Percentiles rank a stretch among this genome's conserved stretches.
phyloP scores from a whole-genome alignment of 805 yeast genomes.

The Priceomyces carsonii region DNA sequence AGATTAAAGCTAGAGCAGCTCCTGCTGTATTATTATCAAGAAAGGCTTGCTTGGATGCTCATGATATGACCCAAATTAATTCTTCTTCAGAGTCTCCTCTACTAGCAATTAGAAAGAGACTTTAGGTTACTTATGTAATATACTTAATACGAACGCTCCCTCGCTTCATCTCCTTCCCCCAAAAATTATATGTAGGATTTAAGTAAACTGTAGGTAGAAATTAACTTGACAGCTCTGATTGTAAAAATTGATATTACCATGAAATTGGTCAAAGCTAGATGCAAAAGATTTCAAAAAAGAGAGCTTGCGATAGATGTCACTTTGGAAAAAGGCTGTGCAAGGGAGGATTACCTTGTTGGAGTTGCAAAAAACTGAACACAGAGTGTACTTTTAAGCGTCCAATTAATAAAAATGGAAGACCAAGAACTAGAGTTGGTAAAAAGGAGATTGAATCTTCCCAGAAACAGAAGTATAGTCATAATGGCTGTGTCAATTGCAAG shows the following conservation, averaged over 20 bases:
- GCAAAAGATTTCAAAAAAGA: slow-evolving; percentile 8
- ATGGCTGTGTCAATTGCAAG: slow-evolving; percentile 21
- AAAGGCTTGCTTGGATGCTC: slow-evolving; percentile 28
- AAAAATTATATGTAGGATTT: too few relatives aligned
- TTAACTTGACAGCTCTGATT: too few relatives aligned
- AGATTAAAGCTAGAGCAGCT: slow-evolving; percentile 12
- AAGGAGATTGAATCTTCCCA: not conserved
- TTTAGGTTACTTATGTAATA: not conserved
- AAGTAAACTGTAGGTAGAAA: too few relatives aligned
- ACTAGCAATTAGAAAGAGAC: slow-evolving; percentile 12
- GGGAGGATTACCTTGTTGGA: slow-evolving; percentile 19
- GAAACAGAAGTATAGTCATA: slow-evolving; percentile 13
- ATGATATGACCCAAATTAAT: slow-evolving; percentile 17
- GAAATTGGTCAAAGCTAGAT: too few relatives aligned
- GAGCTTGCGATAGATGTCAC: slow-evolving; percentile 28
- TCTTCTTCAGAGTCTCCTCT: slow-evolving; percentile 17
- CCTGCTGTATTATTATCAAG: slow-evolving; percentile 22
- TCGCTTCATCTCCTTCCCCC: too few relatives aligned
- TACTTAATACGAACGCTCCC: too few relatives aligned
- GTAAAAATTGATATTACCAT: too few relatives aligned
- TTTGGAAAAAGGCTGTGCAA: slow-evolving; percentile 22
- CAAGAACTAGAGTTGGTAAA: slow-evolving; percentile 9
- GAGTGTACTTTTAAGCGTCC: slow-evolving; percentile 17
- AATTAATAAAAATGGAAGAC: slow-evolving; percentile 20
- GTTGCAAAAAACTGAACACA: slow-evolving; percentile 12